Evolutionary conservation across 2,329 filamentous ascomycete species (phyloP), one percentile per base, ranked within the genome.

Genomic region (Fusarium sp.): DNA sequence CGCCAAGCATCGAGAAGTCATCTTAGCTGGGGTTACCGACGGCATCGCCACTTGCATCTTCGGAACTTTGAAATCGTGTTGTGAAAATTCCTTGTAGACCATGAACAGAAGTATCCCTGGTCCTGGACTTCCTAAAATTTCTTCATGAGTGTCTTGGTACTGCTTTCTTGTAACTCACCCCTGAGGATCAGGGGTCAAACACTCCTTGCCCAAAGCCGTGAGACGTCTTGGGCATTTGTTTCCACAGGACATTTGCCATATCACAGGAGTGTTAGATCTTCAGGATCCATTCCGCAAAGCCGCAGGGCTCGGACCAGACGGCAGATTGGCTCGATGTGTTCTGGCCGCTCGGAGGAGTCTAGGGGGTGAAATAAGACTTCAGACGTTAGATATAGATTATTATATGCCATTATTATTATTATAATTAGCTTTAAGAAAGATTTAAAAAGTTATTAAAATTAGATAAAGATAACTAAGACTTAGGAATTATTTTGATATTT

Each of bases 161-260:
- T 72, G 48, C 70, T 73, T 53, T 53, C 57, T 67, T 6, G 67
- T 70, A 32, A 65, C 51, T 43, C 63, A 72, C 8, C 69, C 8
- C 54, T 69, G 13, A 64, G 59, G 11, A 66, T 56, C 6, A 30
- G 27, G 71, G 69, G 15, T 69, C 58, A 14, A 62, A 62, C 23
- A 72, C 73, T 19, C 71, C 71, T 48, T 49, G 27, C 27, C 70
- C 60, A 37, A 71, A 72, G 6, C 62, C 69, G 47, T 72, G 71
- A 5, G 67, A 73, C 27, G 59, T 68, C 25, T 68, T 71, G 52
- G 13, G 62, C 71, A 53, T 73, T 51, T 64, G 65, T 58, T 39
- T 61, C 41, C 48, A 61, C 43, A 73, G 43, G n/a, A 45, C 54
- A 10, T 61, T 47, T 48, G 73, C 61, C 33, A 69, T 51, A 6